Base-by-base conservation (phyloP, 306 rosid genomes). In the Geum urbanum region DNA sequence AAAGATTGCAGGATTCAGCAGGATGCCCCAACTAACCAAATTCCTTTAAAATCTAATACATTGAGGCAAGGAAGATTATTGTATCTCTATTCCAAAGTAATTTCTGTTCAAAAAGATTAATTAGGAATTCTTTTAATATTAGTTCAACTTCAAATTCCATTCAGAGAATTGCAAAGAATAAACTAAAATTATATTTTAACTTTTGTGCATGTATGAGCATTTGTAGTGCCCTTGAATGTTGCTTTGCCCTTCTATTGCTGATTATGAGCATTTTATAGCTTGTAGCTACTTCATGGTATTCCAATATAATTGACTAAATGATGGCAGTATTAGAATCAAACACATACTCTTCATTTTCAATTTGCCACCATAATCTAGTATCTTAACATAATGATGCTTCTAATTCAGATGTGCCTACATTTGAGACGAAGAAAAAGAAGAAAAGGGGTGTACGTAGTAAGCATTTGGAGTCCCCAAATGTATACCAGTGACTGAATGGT, bases 391-490 rank as follows among this genome's bases (percentile, higher is more conserved):
- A 45, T 52, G 24, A 48, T 44, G 73, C 53, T 24, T 76, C n/a
- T 45, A 27, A 72, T 74, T 19, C 74, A 84, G 85, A 84, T 74
- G 69, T 74, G 63, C 83, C 82, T 5, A 61, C 81, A 64, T 77
- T 71, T 46, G 76, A 77, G 76, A 52, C 71, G 4, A 77, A 77
- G 69, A 78, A 77, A 70, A 84, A 84, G 81, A 84, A 72, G 74
- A 84, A 76, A 60, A 69, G 83, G 76, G 66, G 79, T 77, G 58
- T 78, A 44, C 84, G 71, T 53, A 78, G 72, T 37, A 69, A 64
- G 81, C 73, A 72, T 39, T 43, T 59, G 72, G 81, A 80, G 66
- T 67, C 58, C 35, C 49, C 27, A 12, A 54, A 63, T 53, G 69
- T 55, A 16, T 73, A 70, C 65, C 59, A 70, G 43, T 81, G 77